These are phyloP conservation scores for Pelargonium myrrhifolium DNA, from an alignment of 441 rosid species.

Conservation along the genomic window DNA sequence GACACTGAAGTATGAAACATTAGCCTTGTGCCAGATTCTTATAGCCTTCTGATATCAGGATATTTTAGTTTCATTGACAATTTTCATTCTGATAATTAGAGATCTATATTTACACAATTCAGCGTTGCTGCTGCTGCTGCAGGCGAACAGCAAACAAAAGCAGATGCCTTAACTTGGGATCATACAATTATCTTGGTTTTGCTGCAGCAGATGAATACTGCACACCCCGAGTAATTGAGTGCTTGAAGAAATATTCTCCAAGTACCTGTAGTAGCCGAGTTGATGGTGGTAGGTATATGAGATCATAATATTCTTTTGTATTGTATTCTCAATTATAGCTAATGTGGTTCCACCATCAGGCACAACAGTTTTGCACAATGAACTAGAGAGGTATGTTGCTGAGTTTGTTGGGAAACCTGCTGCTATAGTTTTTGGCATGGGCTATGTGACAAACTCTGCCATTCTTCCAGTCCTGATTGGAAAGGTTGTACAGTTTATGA, in stretches of 20 bases:
- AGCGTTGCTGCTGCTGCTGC: constrained; percentile 10
- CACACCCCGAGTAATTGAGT: constrained; percentile 71
- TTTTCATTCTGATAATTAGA: background rate
- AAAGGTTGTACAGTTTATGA: constrained; percentile 30
- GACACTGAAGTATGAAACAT: constrained; percentile 52
- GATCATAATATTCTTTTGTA: background rate
- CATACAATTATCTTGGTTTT: constrained; percentile 86
- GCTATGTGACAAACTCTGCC: constrained; percentile 78
- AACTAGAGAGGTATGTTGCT: constrained; percentile 66
- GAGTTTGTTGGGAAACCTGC: constrained; percentile 77
- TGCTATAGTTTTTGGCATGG: constrained; percentile 80
- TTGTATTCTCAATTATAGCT: constrained; percentile 1
- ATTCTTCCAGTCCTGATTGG: constrained; percentile 71
- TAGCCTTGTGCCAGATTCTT: background rate
- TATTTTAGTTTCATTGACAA: background rate
- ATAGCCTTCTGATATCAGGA: background rate
- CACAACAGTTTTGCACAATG: constrained; percentile 51
- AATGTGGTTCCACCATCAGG: constrained; percentile 31
- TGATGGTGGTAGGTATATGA: constrained; percentile 52
- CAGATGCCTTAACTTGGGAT: constrained; percentile 80
- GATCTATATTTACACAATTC: background rate
- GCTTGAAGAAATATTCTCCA: constrained; percentile 56
- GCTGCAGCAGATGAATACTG: constrained; percentile 89
- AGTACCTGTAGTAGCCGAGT: constrained; percentile 74
- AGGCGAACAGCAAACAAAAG: constrained; percentile 60